A percentile compares a stretch with the other conserved stretches of the same genome.
These are phyloP conservation scores for Cymodocea nodosa DNA, from an alignment of 116 monocot genomes.

Conservation along the genomic window DNA sequence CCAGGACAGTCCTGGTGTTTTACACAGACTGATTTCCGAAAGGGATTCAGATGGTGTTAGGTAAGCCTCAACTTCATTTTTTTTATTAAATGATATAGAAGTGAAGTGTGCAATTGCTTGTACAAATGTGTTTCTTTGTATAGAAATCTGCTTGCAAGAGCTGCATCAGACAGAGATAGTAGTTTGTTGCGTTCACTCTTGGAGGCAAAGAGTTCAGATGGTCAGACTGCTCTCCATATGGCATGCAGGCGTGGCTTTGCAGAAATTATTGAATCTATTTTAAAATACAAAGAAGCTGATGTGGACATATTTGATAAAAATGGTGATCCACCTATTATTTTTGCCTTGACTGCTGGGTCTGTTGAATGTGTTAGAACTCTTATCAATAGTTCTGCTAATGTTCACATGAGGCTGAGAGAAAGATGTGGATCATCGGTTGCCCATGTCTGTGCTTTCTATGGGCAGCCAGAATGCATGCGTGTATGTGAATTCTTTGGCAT, in stretches of 20 bases:
- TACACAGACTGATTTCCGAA: constrained; percentile 73
- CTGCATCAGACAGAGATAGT: constrained; percentile 36
- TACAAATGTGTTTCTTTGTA: constrained; percentile 4
- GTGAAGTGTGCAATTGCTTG: not conserved
- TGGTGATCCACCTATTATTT: constrained; percentile 84
- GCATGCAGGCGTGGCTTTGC: constrained; percentile 75
- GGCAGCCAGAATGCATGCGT: constrained; percentile 95
- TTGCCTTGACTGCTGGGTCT: constrained; percentile 89
- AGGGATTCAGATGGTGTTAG: constrained; percentile 58
- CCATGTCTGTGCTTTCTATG: constrained; percentile 88
- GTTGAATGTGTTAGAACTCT: constrained; percentile 70
- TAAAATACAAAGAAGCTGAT: constrained; percentile 75
- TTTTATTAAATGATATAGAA: constrained; percentile 4
- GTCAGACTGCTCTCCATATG: constrained; percentile 81
- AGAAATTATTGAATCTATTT: constrained; percentile 66
- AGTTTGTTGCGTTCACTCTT: constrained; percentile 55
- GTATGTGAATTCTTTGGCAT: constrained; percentile 27
- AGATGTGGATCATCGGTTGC: constrained; percentile 65
- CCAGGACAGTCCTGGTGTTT: constrained; percentile 52
- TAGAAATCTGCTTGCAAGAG: constrained; percentile 68
- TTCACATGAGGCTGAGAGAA: constrained; percentile 46
- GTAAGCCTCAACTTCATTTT: constrained; percentile 17
- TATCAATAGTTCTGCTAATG: constrained; percentile 62
- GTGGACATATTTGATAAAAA: constrained; percentile 79
- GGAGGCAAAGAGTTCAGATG: constrained; percentile 81